Conservation (phyloP, 73 alveolate species). For the Paramecium sonneborni region DNA sequence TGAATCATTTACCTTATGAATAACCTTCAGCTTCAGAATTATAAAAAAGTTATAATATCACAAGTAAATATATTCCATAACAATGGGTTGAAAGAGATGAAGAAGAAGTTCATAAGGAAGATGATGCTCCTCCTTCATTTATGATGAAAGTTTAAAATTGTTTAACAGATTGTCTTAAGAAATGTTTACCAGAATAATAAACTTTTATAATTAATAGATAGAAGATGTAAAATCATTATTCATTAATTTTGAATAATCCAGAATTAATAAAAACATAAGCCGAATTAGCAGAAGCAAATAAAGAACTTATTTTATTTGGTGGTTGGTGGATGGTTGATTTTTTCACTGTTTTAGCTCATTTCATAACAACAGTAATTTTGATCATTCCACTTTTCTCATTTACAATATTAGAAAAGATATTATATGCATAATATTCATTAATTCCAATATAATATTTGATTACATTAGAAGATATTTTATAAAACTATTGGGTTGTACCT, state of each 20-base stretch:
- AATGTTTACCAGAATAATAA: slow-evolving; percentile 27
- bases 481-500: slow-evolving; percentile 51
- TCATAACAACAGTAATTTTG: slow-evolving; percentile 24
- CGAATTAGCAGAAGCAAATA: slow-evolving; percentile 61
- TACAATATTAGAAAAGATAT: slow-evolving; percentile 48
- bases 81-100: slow-evolving; percentile 71
- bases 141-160: slow-evolving; percentile 32
- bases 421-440: slow-evolving; percentile 39
- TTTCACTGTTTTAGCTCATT: slow-evolving; percentile 64
- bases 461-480: slow-evolving; percentile 14
- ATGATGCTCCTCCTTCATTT: slow-evolving; percentile 6
- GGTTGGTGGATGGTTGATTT: slow-evolving; percentile 68
- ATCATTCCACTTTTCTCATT: slow-evolving; percentile 47
- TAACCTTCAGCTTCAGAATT: slow-evolving; percentile 51
- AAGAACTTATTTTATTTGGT: slow-evolving; percentile 37
- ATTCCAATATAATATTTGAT: slow-evolving; percentile 55
- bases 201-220: slow-evolving; percentile 30
- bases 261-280: slow-evolving; percentile 33
- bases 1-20: slow-evolving; percentile 45
- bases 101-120: slow-evolving; percentile 1
- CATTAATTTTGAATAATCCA: slow-evolving; percentile 35
- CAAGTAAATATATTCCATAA: slow-evolving; percentile 53
- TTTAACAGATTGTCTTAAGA: background rate
- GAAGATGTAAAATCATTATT: slow-evolving; percentile 46
- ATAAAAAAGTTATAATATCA: slow-evolving; percentile 42